phyloP scores from a whole-genome alignment of 495 filamentous ascomycete species.

The Oidiodendron maius region DNA sequence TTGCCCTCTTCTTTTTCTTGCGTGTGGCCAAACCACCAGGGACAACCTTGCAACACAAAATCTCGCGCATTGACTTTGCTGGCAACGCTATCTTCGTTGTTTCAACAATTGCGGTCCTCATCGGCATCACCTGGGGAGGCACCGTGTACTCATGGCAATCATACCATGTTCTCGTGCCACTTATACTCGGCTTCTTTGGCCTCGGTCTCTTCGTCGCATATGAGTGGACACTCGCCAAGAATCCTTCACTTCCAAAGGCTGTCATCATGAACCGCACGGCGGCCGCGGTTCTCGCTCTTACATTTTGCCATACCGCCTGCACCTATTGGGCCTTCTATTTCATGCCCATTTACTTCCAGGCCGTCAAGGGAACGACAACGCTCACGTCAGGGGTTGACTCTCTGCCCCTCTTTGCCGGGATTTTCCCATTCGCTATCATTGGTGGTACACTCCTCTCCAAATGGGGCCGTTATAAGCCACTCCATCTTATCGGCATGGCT shows the following conservation, averaged over 20 bases:
- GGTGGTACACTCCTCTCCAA: conserved; percentile 67
- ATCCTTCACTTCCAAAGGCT: conserved; percentile 53
- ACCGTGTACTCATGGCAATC: conserved; percentile 69
- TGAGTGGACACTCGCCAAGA: conserved; percentile 69
- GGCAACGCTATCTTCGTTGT: conserved; percentile 62
- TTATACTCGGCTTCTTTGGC: conserved; percentile 62
- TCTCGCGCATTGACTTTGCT: conserved; percentile 61
- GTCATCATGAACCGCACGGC: conserved; percentile 52
- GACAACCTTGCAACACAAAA: background rate
- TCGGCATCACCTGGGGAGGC: conserved; percentile 72
- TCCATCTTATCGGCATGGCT: conserved; percentile 47
- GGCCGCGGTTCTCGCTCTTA: conserved; percentile 20
- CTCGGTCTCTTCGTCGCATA: conserved; percentile 51
- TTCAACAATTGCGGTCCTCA: conserved; percentile 69
- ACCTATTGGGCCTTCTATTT: conserved; percentile 69
- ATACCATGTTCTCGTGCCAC: conserved; percentile 63
- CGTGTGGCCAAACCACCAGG: conserved; percentile 51
- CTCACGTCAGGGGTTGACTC: conserved; percentile 68
- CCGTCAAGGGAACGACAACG: conserved; percentile 63
- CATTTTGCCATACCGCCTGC: conserved; percentile 58
- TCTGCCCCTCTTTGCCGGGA: conserved; percentile 61
- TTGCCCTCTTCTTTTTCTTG: conserved; percentile 62
- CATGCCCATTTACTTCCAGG: too few relatives aligned
- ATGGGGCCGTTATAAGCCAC: conserved; percentile 47
- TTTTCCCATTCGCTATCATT: conserved; percentile 54